Evolutionary conservation across 2,329 filamentous ascomycete species (phyloP).

Genomic region (Oidium heveae): DNA sequence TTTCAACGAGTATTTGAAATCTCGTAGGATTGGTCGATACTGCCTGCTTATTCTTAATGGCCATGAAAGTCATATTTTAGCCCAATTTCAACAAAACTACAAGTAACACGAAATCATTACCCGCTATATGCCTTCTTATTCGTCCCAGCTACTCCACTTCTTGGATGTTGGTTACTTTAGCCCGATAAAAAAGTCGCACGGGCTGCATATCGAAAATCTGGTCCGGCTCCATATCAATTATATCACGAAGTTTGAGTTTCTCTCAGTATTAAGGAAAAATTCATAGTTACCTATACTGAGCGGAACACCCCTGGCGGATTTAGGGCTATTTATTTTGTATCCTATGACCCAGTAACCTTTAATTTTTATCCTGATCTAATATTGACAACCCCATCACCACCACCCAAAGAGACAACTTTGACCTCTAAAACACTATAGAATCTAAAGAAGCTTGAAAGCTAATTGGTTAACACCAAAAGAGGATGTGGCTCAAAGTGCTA

Average conservation of each 20-base stretch:
- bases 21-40: not conserved
- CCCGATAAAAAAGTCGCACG: constrained; percentile 11
- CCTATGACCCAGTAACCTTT: not conserved
- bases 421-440: too few species aligned
- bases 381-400: too few species aligned
- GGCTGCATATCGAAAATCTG: not conserved
- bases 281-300: not conserved
- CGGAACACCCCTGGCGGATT: not conserved
- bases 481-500: too few species aligned
- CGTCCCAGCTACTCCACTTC: constrained; percentile 15
- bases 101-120: not conserved
- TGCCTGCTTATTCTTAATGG: not conserved
- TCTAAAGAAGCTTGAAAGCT: too few species aligned
- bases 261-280: not conserved
- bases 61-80: not conserved
- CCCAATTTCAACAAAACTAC: not conserved
- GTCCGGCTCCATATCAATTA: not conserved
- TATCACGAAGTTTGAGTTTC: not conserved
- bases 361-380: too few species aligned
- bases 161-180: constrained; percentile 15
- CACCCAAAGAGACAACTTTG: too few species aligned
- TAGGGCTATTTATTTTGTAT: not conserved
- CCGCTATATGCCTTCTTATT: constrained; percentile 12
- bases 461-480: too few species aligned
- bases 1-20: not conserved